Base-by-base conservation (phyloP, 2,329 filamentous ascomycete species). In the Teratosphaeria zuluensis region DNA sequence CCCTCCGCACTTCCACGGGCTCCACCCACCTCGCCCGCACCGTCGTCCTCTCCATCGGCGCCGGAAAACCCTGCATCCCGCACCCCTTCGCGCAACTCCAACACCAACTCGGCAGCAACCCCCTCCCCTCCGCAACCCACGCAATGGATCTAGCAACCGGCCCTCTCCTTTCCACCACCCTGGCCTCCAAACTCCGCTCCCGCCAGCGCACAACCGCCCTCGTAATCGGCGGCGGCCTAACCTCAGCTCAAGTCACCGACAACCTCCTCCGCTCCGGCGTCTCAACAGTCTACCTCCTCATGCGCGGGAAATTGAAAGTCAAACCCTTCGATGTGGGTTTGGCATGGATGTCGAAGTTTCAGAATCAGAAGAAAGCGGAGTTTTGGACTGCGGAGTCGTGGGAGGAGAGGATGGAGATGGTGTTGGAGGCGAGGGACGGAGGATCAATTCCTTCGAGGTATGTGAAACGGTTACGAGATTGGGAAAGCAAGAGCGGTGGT, bases 281-380 rank as follows among this genome's bases (percentile, higher is more conserved):
- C 0, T 79, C 76, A 0, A 87, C 84, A 62, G 84, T 92, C 0
- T 88, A 81, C 77, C 81, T 88, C 56, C 68, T 92, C 30, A 85
- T 91, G 81, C 80, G 89, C 33, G 77, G 80, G 55, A 24, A 7
- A 21, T 14, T 16, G 11, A 51, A 54, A 64, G 80, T 90, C 55
- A 92, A 92, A 72, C 85, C 87, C 60, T 92, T 92, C 63, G 89
- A 92, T 65, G 80, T 92, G 28, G 83, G 85, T 58, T 78, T 92
- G 1, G 80, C 82, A 54, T 94, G 89, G 89, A 87, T 92, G 72
- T 87, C 86, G 9, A 92, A 92, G 69, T 92, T 88, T 71, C 84
- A 86, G 58, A 92, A 92, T 69, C 81, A 84, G 57, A 84, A 89
- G 64, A 88, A 92, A 69, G 85, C 88, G 0, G 80, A 80, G 0